A percentile compares a stretch with the other conserved stretches of the same genome.
Conservation (phyloP, 2,329 filamentous ascomycete species). For the Sporothrix mexicana region DNA sequence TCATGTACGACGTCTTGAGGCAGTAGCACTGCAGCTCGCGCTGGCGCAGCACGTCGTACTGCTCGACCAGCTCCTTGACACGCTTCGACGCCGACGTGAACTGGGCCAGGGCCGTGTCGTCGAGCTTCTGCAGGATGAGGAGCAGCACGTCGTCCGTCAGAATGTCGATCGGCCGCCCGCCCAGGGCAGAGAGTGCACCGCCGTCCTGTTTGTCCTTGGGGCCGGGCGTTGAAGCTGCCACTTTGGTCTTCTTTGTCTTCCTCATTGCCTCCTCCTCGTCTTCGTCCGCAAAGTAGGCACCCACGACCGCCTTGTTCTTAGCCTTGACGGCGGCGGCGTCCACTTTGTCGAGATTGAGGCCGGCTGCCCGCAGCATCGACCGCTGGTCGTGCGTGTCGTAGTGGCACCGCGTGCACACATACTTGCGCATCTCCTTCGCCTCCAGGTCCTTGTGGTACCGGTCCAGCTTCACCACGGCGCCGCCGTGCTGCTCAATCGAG, state of each 20-base stretch:
- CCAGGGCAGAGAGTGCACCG: neutral
- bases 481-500: slow-evolving; percentile 50
- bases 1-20: slow-evolving; percentile 50
- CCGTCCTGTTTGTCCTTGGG: neutral
- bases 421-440: neutral
- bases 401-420: slow-evolving; percentile 41
- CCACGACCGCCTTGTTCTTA: neutral
- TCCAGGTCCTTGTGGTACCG: slow-evolving; percentile 37
- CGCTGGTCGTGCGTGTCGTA: slow-evolving; percentile 34
- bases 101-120: slow-evolving; percentile 47
- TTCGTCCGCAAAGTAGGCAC: neutral
- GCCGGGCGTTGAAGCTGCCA: neutral
- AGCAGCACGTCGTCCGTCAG: slow-evolving; percentile 53
- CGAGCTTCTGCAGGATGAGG: slow-evolving; percentile 44
- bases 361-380: slow-evolving; percentile 18
- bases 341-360: neutral
- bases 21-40: slow-evolving; percentile 56
- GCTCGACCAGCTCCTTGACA: slow-evolving; percentile 45
- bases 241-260: neutral
- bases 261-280: neutral
- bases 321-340: neutral
- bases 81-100: slow-evolving; percentile 48
- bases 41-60: slow-evolving; percentile 48
- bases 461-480: slow-evolving; percentile 40
- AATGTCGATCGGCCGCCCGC: slow-evolving; percentile 40